These are phyloP conservation scores for Amanita inopinata DNA, from an alignment of 768 basidiomycete genomes.

Conservation along the genomic window DNA sequence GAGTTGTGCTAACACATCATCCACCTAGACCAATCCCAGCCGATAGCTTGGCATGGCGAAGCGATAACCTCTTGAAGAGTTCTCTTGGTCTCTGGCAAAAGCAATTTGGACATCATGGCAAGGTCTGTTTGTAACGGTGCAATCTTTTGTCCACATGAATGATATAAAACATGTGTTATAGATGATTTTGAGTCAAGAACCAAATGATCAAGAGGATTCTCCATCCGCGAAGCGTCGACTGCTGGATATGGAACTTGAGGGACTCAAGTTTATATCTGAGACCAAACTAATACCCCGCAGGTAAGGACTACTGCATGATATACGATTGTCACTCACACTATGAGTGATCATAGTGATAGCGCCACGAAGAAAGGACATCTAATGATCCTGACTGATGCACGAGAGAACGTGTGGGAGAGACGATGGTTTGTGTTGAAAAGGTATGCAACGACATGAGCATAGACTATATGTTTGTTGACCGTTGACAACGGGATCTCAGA, in stretches of 20 bases:
- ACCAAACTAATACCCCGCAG: conserved; percentile 67
- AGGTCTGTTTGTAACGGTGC: conserved; percentile 40
- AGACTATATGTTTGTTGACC: too few relatives aligned
- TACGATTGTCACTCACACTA: conserved; percentile 5
- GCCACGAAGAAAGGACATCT: conserved; percentile 82
- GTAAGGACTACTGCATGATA: conserved; percentile 29
- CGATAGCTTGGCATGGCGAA: conserved; percentile 55
- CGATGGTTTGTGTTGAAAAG: conserved; percentile 83
- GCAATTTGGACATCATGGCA: conserved; percentile 63
- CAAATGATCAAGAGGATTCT: conserved; percentile 44
- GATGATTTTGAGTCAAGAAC: conserved; percentile 74
- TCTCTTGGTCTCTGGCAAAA: conserved; percentile 78
- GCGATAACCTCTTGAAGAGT: conserved; percentile 53
- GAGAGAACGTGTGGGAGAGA: conserved; percentile 71
- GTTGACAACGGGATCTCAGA: too few relatives aligned
- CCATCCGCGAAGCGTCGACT: conserved; percentile 19
- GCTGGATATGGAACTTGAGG: conserved; percentile 27
- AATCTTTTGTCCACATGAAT: conserved; percentile 12
- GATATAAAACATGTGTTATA: conserved; percentile 20
- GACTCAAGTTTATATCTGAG: conserved; percentile 58
- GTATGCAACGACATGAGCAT: too few relatives aligned
- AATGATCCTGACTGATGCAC: conserved; percentile 72
- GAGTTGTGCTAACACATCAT: conserved; percentile 58
- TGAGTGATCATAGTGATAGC: conserved; percentile 44
- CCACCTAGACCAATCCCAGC: conserved; percentile 38